These are phyloP conservation scores for Arctium lappa DNA, from an alignment of 129 eudicot species.

Conservation along the genomic window DNA sequence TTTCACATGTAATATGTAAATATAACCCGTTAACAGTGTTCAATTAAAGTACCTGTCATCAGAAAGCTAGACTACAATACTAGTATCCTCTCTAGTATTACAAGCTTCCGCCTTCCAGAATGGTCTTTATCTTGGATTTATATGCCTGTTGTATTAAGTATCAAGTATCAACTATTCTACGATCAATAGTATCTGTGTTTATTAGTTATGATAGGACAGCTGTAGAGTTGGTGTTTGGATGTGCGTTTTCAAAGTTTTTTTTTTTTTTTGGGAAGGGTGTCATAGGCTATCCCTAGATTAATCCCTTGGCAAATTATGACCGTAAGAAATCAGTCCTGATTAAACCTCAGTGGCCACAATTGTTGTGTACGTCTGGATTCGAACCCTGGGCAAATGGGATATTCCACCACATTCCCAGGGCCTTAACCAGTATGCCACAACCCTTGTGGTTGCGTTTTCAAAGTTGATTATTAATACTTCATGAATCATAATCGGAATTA, in stretches of 20 bases:
- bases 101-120: neutral
- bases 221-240: neutral
- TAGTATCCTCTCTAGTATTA: neutral
- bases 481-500: neutral
- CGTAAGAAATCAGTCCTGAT: too few relatives aligned
- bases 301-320: too few relatives aligned
- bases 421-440: too few relatives aligned
- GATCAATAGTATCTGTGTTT: neutral
- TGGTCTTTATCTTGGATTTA: neutral
- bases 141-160: neutral
- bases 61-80: neutral
- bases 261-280: too few relatives aligned
- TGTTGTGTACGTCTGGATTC: too few relatives aligned
- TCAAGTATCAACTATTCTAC: neutral
- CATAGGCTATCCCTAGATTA: too few relatives aligned
- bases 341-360: too few relatives aligned
- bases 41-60: neutral
- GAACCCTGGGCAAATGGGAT: too few relatives aligned
- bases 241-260: too few relatives aligned
- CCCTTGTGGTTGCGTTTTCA: neutral
- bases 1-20: neutral
- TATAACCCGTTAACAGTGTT: neutral
- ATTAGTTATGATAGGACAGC: neutral
- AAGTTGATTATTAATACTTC: neutral
- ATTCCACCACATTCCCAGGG: too few relatives aligned